Evolutionary conservation across 352 stramenopile species (phyloP).

Genomic region (Pythium rishiriense): DNA sequence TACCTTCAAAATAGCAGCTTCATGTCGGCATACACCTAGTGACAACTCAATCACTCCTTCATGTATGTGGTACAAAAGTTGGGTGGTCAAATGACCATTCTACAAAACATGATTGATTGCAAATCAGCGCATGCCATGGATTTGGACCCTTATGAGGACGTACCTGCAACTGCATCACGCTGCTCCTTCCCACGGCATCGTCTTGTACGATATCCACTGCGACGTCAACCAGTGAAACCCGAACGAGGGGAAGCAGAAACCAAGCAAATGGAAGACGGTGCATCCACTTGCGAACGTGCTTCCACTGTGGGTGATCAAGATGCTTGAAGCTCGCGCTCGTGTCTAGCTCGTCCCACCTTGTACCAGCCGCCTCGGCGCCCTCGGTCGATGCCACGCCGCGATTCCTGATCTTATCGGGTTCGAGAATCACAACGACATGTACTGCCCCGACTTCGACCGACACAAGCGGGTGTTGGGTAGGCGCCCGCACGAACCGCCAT

Average conservation of each 20-base stretch:
- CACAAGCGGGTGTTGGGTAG: conserved; percentile 43
- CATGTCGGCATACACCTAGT: conserved; percentile 4
- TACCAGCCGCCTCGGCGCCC: neutral
- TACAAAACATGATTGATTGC: neutral
- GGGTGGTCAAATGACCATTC: neutral
- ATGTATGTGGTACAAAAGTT: neutral
- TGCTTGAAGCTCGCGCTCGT: conserved; percentile 31
- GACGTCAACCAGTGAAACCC: conserved; percentile 33
- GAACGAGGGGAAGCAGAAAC: conserved; percentile 37
- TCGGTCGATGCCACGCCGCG: neutral
- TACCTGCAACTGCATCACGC: conserved; percentile 4
- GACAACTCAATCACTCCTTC: conserved; percentile 5
- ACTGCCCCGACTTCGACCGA: conserved; percentile 41
- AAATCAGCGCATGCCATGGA: no score
- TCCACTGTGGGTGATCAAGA: conserved; percentile 44
- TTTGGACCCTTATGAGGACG: neutral
- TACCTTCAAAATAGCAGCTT: neutral
- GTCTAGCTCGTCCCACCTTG: conserved; percentile 21
- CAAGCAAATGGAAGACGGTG: conserved; percentile 40
- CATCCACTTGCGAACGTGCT: conserved; percentile 34
- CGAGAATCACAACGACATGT: conserved; percentile 32
- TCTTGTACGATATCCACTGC: conserved; percentile 39
- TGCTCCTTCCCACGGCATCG: neutral
- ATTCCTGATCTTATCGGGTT: neutral
- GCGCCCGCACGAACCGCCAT: conserved; percentile 50